Base-by-base conservation (phyloP, 2,329 filamentous ascomycete genomes). In the Fusarium euwallaceae region DNA sequence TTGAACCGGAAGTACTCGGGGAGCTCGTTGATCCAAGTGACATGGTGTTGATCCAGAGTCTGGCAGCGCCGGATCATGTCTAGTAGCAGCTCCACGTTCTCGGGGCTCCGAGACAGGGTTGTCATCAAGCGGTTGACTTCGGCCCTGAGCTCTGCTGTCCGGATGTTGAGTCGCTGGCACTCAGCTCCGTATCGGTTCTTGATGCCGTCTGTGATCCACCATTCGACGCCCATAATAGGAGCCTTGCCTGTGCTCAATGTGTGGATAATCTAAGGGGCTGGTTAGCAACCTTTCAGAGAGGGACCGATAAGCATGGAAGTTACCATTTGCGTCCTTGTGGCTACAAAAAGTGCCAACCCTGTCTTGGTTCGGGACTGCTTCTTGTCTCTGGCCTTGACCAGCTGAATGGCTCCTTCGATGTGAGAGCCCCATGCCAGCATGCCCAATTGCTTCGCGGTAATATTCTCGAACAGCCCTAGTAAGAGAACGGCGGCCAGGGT, bases 351-450 rank as follows among this genome's bases (percentile, higher is more conserved):
- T 65, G 86, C 84, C 36, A 88, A 79, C 0, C 90, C 90, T 3
- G 85, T 82, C 78, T 86, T 87, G 16, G 88, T 90, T 48, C 83
- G 82, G 11, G 90, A 78, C 75, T 91, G 89, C 71, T 88, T 86
- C 74, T 85, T 87, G 6, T 90, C 89, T 55, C 90, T 86, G 11
- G 87, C 85, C 78, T 88, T 89, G 63, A 90, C 88, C 2, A 92
- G 83, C 73, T 90, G 87, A 36, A 92, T 87, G n/a, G 90, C 90
- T 4, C 90, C 90, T 69, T 91, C 88, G n/a, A 89, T 87, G 75
- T 92, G 90, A 11, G 89, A 90, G 5, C 89, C 89, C 90, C 90
- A 92, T 2, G 89, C 89, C 65, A 87, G 82, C 78, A 88, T 87
- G 37, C 86, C 88, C 60, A 88, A 81, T 62, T 88, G 86, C 67